Evolutionary conservation across 2,329 filamentous ascomycete genomes (phyloP).

Genomic region (Grosmannia penicillata): DNA sequence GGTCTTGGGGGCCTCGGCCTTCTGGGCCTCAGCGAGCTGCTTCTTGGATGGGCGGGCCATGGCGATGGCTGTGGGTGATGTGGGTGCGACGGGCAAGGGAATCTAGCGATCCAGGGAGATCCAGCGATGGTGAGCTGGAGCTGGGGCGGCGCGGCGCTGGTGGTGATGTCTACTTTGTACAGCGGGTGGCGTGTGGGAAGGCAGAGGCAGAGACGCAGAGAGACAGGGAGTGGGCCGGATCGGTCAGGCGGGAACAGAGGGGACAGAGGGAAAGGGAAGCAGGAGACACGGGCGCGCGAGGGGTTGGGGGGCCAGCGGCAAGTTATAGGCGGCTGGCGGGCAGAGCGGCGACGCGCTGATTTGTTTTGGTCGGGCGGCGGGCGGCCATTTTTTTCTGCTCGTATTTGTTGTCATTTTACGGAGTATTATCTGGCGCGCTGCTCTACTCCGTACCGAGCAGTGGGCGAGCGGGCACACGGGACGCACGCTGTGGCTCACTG

Average conservation of each 20-base stretch:
- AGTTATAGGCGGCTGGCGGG: conserved; percentile 13
- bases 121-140: no score
- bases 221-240: neutral
- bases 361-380: conserved; percentile 8
- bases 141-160: no score
- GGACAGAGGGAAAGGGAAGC: conserved; percentile 4
- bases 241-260: neutral
- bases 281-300: conserved; percentile 4
- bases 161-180: no score
- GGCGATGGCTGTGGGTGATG: conserved; percentile 7
- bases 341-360: conserved; percentile 11
- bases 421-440: no score
- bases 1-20: conserved; percentile 23
- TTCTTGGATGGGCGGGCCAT: conserved; percentile 15
- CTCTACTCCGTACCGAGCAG: no score
- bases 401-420: conserved; percentile 1
- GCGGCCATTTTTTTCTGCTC: conserved; percentile 1
- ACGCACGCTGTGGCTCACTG: no score
- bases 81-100: neutral
- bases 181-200: no score
- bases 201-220: neutral
- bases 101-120: conserved; percentile 1
- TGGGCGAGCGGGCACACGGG: no score
- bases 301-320: conserved; percentile 9
- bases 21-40: conserved; percentile 13